These are phyloP conservation scores for Styphnolobium japonicum DNA, from an alignment of 306 rosid species.

Conservation along the genomic window DNA sequence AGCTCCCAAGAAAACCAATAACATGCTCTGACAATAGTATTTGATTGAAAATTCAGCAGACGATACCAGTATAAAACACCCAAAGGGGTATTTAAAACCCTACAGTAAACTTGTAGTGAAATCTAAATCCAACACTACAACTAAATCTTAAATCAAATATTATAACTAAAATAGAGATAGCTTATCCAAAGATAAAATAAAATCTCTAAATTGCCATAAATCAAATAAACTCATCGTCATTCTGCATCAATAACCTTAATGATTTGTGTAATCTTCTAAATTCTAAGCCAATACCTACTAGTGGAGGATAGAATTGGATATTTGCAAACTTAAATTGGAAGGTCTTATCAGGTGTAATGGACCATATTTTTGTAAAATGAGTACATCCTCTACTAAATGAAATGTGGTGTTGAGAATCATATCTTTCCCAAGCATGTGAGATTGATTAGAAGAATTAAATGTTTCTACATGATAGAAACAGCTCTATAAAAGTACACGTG, in stretches of 20 bases:
- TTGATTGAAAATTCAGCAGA: background rate
- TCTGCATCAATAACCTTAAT: background rate
- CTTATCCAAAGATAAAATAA: background rate
- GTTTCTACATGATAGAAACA: constrained; percentile 1
- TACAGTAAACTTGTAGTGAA: too few species aligned
- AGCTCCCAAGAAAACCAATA: background rate
- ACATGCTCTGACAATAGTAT: background rate
- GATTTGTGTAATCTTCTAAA: background rate
- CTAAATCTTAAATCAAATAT: background rate
- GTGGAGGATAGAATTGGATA: background rate
- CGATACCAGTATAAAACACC: background rate
- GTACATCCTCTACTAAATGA: background rate
- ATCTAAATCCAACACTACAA: background rate
- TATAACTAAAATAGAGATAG: background rate
- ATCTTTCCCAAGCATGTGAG: background rate
- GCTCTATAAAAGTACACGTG: background rate
- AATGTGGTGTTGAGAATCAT: constrained; percentile 5
- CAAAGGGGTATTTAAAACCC: background rate
- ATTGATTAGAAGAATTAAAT: constrained; percentile 9
- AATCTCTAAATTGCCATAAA: background rate
- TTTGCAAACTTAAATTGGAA: background rate
- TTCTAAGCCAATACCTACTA: background rate
- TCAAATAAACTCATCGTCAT: background rate
- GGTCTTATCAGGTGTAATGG: background rate
- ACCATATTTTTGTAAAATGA: background rate